Evolutionary conservation across 1,284 basidiomycete species (phyloP).

Genomic region (Microbotryum scabiosae): DNA sequence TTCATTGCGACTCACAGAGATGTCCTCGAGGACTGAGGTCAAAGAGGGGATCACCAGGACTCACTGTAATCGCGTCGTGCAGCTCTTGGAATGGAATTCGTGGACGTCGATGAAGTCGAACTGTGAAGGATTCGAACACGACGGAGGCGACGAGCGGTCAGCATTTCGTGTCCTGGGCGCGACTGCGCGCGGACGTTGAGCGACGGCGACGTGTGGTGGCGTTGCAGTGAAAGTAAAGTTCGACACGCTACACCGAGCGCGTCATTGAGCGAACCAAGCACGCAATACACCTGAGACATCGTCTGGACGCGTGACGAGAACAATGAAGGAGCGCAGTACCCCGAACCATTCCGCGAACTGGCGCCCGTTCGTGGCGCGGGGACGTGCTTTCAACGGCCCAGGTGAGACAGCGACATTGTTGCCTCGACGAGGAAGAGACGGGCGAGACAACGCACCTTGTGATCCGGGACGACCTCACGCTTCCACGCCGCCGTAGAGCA

Average conservation of each 20-base stretch:
- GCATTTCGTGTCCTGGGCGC: neutral
- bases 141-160: neutral
- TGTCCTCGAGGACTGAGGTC: neutral
- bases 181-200: neutral
- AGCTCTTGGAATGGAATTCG: slow-evolving; percentile 82
- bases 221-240: neutral
- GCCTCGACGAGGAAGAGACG: neutral
- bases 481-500: slow-evolving; percentile 64
- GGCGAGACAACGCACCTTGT: slow-evolving; percentile 59
- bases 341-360: neutral
- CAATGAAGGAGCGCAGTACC: neutral
- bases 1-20: no score
- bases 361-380: neutral
- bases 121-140: slow-evolving; percentile 43
- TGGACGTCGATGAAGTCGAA: slow-evolving; percentile 94
- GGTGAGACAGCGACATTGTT: neutral
- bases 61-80: slow-evolving; percentile 75
- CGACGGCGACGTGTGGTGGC: neutral
- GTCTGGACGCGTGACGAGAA: neutral
- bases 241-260: neutral
- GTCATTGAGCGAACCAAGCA: neutral
- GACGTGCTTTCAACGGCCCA: neutral
- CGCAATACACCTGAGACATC: neutral
- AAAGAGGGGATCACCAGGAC: slow-evolving; percentile 34
- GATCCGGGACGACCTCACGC: slow-evolving; percentile 91